phyloP scores from a whole-genome alignment of 345 rosid genomes.

The Camelina neglecta region DNA sequence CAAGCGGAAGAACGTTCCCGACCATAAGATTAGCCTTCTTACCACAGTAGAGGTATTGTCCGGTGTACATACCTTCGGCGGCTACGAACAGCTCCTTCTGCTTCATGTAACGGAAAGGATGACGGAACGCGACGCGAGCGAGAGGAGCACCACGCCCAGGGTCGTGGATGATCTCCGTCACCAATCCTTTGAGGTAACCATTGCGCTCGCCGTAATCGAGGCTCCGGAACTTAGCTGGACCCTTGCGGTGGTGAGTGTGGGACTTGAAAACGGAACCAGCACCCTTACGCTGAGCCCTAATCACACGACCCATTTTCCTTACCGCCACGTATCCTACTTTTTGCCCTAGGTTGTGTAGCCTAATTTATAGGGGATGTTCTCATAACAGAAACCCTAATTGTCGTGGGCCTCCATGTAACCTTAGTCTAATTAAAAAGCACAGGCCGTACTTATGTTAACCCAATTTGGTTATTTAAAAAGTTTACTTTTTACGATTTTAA shows the following conservation, averaged over 20 bases:
- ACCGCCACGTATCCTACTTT: constrained; percentile 4
- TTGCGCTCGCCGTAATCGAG: constrained; percentile 69
- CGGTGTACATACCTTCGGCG: constrained; percentile 62
- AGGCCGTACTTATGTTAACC: not conserved
- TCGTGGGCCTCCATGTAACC: not conserved
- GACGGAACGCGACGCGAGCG: constrained; percentile 28
- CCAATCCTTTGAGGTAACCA: constrained; percentile 48
- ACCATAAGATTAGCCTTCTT: constrained; percentile 39
- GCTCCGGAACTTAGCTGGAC: constrained; percentile 67
- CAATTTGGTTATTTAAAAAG: too few relatives aligned
- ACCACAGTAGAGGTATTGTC: constrained; percentile 47
- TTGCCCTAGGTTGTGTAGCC: not conserved
- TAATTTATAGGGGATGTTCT: not conserved
- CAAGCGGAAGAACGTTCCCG: constrained; percentile 40
- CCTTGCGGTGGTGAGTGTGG: constrained; percentile 75
- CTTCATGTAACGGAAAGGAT: constrained; percentile 39
- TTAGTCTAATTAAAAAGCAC: not conserved
- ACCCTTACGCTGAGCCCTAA: constrained; percentile 73
- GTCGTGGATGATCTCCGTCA: constrained; percentile 42
- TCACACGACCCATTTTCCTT: constrained; percentile 62
- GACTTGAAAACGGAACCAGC: constrained; percentile 76
- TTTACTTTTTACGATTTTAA: too few relatives aligned
- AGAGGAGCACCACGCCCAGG: constrained; percentile 44
- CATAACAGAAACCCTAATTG: constrained; percentile 6
- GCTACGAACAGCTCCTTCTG: constrained; percentile 50